phyloP scores from a whole-genome alignment of 768 basidiomycete species.

The Tricholoma sp. region DNA sequence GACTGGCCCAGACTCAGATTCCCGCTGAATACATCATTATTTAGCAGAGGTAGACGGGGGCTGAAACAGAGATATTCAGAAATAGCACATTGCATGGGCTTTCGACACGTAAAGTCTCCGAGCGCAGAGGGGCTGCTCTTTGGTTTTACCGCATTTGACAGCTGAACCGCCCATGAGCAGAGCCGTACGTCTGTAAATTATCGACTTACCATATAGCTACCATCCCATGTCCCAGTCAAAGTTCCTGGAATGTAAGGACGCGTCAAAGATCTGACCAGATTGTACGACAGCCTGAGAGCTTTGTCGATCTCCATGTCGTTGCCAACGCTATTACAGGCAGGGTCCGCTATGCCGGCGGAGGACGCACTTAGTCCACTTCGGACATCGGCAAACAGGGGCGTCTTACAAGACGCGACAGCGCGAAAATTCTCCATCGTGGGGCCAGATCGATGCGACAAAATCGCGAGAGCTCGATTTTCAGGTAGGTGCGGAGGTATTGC shows the following conservation, averaged over 20 bases:
- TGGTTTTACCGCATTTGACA: slow-evolving; percentile 8
- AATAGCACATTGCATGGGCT: slow-evolving; percentile 46
- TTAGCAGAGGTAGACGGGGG: slow-evolving; percentile 29
- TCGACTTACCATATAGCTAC: slow-evolving; percentile 47
- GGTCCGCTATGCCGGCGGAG: neutral
- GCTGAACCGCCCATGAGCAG: slow-evolving; percentile 5
- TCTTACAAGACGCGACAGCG: slow-evolving; percentile 34
- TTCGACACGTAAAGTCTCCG: slow-evolving; percentile 34
- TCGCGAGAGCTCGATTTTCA: slow-evolving; percentile 39
- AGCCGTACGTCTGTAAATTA: slow-evolving; percentile 1
- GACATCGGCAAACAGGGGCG: slow-evolving; percentile 47
- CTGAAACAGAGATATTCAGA: slow-evolving; percentile 39
- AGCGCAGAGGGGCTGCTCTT: slow-evolving; percentile 6
- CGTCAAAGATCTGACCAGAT: slow-evolving; percentile 18
- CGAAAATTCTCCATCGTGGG: slow-evolving; percentile 53
- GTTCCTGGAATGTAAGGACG: slow-evolving; percentile 36
- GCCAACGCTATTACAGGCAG: slow-evolving; percentile 25
- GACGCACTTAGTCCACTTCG: slow-evolving; percentile 9
- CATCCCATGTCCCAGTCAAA: slow-evolving; percentile 58
- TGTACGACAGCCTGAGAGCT: slow-evolving; percentile 10
- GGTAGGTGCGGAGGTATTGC: slow-evolving; percentile 48
- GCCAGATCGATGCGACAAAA: slow-evolving; percentile 38
- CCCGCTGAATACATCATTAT: slow-evolving; percentile 3
- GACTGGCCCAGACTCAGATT: slow-evolving; percentile 4
- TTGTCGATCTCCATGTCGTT: slow-evolving; percentile 22